These are phyloP conservation scores for Ceratocystis cubensis DNA, from an alignment of 2,329 filamentous ascomycete species.

Conservation along the genomic window DNA sequence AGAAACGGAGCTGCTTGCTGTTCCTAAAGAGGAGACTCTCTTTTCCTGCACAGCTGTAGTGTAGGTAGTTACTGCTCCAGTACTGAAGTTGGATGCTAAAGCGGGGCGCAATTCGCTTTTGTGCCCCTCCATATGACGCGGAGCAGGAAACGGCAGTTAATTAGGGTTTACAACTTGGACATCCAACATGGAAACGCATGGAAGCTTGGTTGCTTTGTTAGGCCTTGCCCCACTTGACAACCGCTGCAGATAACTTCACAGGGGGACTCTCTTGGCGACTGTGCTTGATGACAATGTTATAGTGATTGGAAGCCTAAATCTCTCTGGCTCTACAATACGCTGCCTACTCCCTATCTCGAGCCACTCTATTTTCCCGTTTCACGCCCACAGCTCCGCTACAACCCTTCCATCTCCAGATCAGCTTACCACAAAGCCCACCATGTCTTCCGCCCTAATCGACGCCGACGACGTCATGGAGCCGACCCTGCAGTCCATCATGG, in stretches of 20 bases:
- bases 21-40: neutral
- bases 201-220: neutral
- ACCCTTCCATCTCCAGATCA: neutral
- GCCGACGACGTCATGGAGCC: slow-evolving; percentile 72
- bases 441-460: slow-evolving; percentile 33
- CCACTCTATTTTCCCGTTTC: neutral
- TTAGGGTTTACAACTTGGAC: neutral
- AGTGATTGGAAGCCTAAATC: neutral
- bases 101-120: neutral
- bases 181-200: neutral
- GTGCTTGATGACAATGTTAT: neutral
- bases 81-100: neutral
- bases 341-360: neutral
- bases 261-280: neutral
- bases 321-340: neutral
- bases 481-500: slow-evolving; percentile 83
- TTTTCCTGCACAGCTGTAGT: too few relatives aligned
- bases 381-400: neutral
- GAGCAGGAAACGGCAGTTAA: neutral
- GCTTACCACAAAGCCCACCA: slow-evolving; percentile 22
- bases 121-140: neutral
- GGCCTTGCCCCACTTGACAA: slow-evolving; percentile 3
- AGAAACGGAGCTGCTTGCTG: neutral
- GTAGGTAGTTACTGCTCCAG: neutral
- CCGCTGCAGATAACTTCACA: neutral